A percentile compares a stretch with the other conserved stretches of the same genome.
These are phyloP conservation scores for Ogataea henricii DNA, from an alignment of 805 yeast species.

Conservation along the genomic window DNA sequence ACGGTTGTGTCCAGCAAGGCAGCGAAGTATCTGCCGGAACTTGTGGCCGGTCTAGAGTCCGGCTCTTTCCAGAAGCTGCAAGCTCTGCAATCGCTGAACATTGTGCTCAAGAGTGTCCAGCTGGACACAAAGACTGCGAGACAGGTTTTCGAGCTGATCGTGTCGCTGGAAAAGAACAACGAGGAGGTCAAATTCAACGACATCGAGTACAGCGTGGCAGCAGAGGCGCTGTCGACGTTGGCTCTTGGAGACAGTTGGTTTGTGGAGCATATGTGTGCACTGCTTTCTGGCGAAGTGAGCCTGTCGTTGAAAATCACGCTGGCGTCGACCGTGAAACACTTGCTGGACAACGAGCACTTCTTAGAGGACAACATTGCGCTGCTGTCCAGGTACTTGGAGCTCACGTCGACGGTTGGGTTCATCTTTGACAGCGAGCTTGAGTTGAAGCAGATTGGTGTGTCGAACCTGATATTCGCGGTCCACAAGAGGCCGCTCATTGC, in stretches of 20 bases:
- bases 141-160: conserved; percentile 14
- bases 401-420: conserved; percentile 25
- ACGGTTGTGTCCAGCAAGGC: conserved; percentile 45
- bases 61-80: conserved; percentile 4
- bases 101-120: conserved; percentile 12
- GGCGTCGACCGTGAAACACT: conserved; percentile 33
- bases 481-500: conserved; percentile 55
- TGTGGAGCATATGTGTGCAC: conserved; percentile 15
- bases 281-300: conserved; percentile 16
- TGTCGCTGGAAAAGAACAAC: conserved; percentile 7
- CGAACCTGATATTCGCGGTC: conserved; percentile 58
- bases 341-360: conserved; percentile 21
- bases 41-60: conserved; percentile 33
- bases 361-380: conserved; percentile 10
- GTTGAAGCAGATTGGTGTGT: conserved; percentile 61
- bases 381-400: conserved; percentile 28
- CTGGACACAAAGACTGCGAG: conserved; percentile 12
- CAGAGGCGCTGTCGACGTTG: conserved; percentile 29
- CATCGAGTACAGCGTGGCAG: conserved; percentile 24
- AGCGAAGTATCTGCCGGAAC: conserved; percentile 37
- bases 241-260: conserved; percentile 18
- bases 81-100: conserved; percentile 12
- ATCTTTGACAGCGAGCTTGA: conserved; percentile 45
- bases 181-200: conserved; percentile 14
- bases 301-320: conserved; percentile 25